Base-by-base conservation (phyloP, 768 basidiomycete species). In the Pisolithus orientalis region DNA sequence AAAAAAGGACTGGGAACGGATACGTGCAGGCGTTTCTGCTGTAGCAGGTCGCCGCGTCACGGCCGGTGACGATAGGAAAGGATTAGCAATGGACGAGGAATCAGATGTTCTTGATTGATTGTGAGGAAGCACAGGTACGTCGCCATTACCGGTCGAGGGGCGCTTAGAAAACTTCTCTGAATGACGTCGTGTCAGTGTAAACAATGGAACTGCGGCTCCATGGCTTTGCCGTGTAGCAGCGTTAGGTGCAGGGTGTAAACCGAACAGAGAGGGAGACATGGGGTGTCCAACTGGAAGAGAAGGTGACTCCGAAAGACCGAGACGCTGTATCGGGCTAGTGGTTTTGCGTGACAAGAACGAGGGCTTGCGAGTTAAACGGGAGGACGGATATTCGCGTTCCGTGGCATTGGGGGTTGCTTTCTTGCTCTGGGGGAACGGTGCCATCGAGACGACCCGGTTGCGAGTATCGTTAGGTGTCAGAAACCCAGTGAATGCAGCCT, bases 301-400 rank as follows among this genome's bases (percentile, higher is more conserved):
- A 28, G 71, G 61, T 55, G 71, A 65, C 43, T 57, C 60, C 8
- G 65, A 53, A 45, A 70, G 65, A 49, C 66, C 49, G 43, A 68
- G 57, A 47, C 59, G 62, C 46, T 65, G 59, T 11, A 59, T 57
- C 7, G 65, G 62, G 24, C 64, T 57, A 14, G 65, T 54, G 53
- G 79, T 74, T 67, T 74, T 82, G 53, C 79, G 77, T 44, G 70
- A 72, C 85, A 85, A 88, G 59, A 87, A 87, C 6, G 87, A 88
- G 9, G 80, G 60, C 63, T 80, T 81, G 47, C 84, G 79, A 10
- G 75, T 67, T 31, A 84, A 56, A 4, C 72, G 59, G 39, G 75
- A 78, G 6, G 74, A 64, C 17, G 67, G 52, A 24, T 54, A 34
- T 27, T 48, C 55, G 28, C 58, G 39, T 56, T 65, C 54, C 54